Evolutionary conservation across 2,329 filamentous ascomycete species (phyloP), one percentile per base, ranked within the genome.

Genomic region (Elsinoe fawcettii): DNA sequence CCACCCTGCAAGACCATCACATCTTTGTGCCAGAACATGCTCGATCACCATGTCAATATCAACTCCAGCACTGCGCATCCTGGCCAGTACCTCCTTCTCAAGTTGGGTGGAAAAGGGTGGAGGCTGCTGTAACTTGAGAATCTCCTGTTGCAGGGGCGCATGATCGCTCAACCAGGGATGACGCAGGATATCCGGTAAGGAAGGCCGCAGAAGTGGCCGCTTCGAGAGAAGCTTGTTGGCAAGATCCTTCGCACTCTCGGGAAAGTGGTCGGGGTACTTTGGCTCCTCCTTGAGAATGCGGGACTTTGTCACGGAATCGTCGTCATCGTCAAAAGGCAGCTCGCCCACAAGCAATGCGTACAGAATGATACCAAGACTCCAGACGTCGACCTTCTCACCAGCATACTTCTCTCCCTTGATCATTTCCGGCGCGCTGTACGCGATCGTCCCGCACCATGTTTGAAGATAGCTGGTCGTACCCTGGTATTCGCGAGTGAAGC

Each of bases 341-440:
- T 93, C 89, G 57, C 89, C 89, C 61, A 86, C 89, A 23, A 95
- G 75, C 58, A 95, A 74, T 51, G 89, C 88, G 67, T 91, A 93
- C 1, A 93, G 76, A 60, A 95, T 93, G 57, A 95, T 86, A 11
- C 89, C 88, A 63, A 95, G 70, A 66, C 89, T 93, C 89, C 89
- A 99, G 3, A 99, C 90, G 67, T 99, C 93, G 51, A 99, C 92
- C 75, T 96, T 97, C 75, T 96, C 90, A 23, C 90, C 92, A 0
- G 91, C 93, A 69, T 99, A 99, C 71, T 95, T 97, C 71, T 99
- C 93, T 37, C 91, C 93, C 71, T 93, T 96, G 39, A 99, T 79
- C 93, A 99, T 99, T 72, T 99, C 93, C 1, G 93, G 93, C 2
- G 93, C 93, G 56, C 90, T 96, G 73, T 99, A 99, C 74, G 92